Evolutionary conservation across 1,284 basidiomycete species (phyloP), one percentile per base, ranked within the genome.

Genomic region (Naganishia albida): DNA sequence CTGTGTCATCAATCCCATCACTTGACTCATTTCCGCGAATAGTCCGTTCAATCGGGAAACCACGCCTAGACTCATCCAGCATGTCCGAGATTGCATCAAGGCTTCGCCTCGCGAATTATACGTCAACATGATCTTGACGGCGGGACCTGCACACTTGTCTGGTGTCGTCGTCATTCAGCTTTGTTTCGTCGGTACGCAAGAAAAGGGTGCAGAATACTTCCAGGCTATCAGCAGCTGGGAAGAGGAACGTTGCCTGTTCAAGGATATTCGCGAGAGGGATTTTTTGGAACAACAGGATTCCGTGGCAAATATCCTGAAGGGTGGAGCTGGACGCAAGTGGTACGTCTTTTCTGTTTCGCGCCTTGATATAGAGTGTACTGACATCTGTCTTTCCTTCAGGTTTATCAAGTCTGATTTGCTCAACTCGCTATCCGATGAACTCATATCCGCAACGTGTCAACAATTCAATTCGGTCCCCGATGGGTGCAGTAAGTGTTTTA

Each of bases 21-120:
- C 15, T 23, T 62, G 26, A 15, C 51, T 34, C 8, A n/a, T 20
- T 40, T 44, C 6, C 28, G n/a, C 42, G 52, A 64, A 16, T 71
- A 91, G 90, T 76, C 88, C 90, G 28, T 93, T 93, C 80, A 87
- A 91, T 74, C 84, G 84, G 51, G 83, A 86, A 8, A 94, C 91
- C 0, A 88, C 92, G 0, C 86, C 90, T 8, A 91, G 89, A 7
- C 84, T 95, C 40, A 87, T 95, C 74, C 88, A 87, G 69, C 92
- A 95, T 77, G 92, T 93, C 82, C 86, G 92, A 30, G 93, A 95
- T 77, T 93, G 91, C 73, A 85, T 94, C 78, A 94, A 94, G 73
- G 86, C 86, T 40, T 88, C 89, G 3, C 90, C 91, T 16, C 84
- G 88, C 26, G 87, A 91, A 72, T 84, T 94, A 18, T 94, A 95